Percentiles rank a stretch among this genome's conserved stretches.
Conservation (phyloP, 345 rosid species). For the Viola odorata region DNA sequence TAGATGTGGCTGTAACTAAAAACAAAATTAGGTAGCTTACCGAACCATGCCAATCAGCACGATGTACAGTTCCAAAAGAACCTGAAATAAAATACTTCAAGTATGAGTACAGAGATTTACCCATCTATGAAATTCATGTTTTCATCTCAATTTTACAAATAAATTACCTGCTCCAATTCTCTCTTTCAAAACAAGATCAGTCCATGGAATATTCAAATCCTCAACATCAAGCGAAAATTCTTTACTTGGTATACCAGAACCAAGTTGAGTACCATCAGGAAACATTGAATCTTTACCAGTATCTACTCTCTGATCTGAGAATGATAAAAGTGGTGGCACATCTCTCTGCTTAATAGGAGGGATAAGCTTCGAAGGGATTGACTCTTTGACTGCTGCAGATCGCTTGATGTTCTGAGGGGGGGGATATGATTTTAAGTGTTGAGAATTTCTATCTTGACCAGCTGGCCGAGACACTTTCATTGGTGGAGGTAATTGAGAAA, state of each 20-base stretch:
- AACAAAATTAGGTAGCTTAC: slow-evolving; percentile 38
- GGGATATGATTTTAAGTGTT: slow-evolving; percentile 21
- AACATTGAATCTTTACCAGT: slow-evolving; percentile 35
- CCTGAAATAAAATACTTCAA: slow-evolving; percentile 51
- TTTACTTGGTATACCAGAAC: slow-evolving; percentile 38
- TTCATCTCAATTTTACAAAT: not conserved
- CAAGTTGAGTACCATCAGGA: slow-evolving; percentile 33
- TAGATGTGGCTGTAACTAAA: too few relatives aligned
- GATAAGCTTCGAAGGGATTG: slow-evolving; percentile 31
- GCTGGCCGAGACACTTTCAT: slow-evolving; percentile 25
- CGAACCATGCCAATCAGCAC: slow-evolving; percentile 99
- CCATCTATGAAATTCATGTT: not conserved
- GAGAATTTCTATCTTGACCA: slow-evolving; percentile 39
- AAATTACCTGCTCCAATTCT: slow-evolving; percentile 95
- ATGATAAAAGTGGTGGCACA: slow-evolving; percentile 19
- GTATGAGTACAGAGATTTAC: not conserved
- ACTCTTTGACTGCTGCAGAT: slow-evolving; percentile 39
- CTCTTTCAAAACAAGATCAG: slow-evolving; percentile 82
- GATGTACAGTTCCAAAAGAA: slow-evolving; percentile 98
- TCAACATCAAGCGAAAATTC: slow-evolving; percentile 69
- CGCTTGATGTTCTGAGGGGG: slow-evolving; percentile 42
- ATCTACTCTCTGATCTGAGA: slow-evolving; percentile 31
- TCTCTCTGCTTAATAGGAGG: slow-evolving; percentile 38
- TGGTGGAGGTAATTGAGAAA: slow-evolving; percentile 34
- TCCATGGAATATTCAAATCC: slow-evolving; percentile 88